Evolutionary conservation across 306 rosid genomes (phyloP).

Genomic region (Geum urbanum): DNA sequence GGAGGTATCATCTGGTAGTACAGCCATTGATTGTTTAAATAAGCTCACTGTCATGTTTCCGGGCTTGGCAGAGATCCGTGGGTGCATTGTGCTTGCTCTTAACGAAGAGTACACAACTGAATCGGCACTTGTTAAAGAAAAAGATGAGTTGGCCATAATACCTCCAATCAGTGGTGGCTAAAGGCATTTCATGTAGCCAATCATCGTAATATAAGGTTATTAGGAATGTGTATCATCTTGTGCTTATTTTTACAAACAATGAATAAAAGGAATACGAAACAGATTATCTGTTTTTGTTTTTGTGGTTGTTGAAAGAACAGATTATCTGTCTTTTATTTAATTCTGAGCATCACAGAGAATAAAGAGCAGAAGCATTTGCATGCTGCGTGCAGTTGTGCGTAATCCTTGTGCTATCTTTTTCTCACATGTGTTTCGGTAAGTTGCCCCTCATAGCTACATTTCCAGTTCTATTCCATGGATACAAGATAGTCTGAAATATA

Average conservation of each 20-base stretch:
- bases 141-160: constrained; percentile 75
- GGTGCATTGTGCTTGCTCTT: constrained; percentile 75
- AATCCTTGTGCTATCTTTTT: background rate
- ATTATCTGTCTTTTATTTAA: too few species aligned
- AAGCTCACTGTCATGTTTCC: constrained; percentile 61
- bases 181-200: background rate
- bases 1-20: constrained; percentile 72
- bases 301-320: too few species aligned
- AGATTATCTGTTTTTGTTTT: background rate
- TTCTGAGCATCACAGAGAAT: background rate
- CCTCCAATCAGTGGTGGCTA: constrained; percentile 91
- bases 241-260: constrained; percentile 2
- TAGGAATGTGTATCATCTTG: background rate
- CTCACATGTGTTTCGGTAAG: background rate
- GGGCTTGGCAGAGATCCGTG: constrained; percentile 58
- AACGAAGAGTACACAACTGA: constrained; percentile 72
- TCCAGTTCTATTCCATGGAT: constrained; percentile 5
- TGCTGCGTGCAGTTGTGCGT: background rate
- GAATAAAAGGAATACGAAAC: background rate
- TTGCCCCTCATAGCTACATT: background rate
- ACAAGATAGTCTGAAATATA: background rate
- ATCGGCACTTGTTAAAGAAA: constrained; percentile 52
- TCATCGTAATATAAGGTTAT: background rate
- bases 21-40: constrained; percentile 62
- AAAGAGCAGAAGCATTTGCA: background rate